phyloP scores from a whole-genome alignment of 345 rosid species.

The Psidium friedrichsthalianum region DNA sequence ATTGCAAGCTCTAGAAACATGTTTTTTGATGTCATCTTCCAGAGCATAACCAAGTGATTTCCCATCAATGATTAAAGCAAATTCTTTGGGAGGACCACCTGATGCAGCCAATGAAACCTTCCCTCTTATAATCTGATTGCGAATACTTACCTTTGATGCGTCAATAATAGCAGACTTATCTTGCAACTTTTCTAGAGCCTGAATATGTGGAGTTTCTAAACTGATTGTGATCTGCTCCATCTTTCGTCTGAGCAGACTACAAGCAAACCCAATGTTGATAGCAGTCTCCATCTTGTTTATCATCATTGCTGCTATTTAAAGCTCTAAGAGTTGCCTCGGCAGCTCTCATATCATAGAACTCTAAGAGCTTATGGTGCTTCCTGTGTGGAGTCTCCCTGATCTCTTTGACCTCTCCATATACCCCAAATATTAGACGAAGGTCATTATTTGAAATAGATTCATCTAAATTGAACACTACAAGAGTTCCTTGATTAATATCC shows the following conservation, averaged over 20 bases:
- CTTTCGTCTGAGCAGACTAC: constrained; percentile 90
- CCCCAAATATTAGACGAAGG: too few relatives aligned
- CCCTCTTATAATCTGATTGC: constrained; percentile 37
- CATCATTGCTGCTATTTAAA: too few relatives aligned
- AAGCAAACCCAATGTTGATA: constrained; percentile 82
- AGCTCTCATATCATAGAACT: too few relatives aligned
- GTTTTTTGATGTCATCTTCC: constrained; percentile 55
- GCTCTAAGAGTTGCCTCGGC: too few relatives aligned
- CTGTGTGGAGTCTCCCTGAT: too few relatives aligned
- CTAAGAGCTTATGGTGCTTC: too few relatives aligned
- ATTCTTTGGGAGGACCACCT: constrained; percentile 33
- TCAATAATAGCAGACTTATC: constrained; percentile 36
- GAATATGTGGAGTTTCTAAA: constrained; percentile 54
- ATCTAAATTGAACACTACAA: too few relatives aligned
- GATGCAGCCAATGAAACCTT: constrained; percentile 26
- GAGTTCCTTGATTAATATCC: too few relatives aligned
- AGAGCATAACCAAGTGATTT: constrained; percentile 77
- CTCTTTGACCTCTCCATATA: too few relatives aligned
- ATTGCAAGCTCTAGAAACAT: constrained; percentile 66
- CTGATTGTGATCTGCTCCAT: constrained; percentile 81
- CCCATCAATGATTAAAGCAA: constrained; percentile 86
- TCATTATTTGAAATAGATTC: too few relatives aligned
- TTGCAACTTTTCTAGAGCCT: constrained; percentile 40
- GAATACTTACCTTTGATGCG: constrained; percentile 60
- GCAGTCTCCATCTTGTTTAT: constrained; percentile 99